These are phyloP conservation scores for Coffea canephora DNA, from an alignment of 257 asterid genomes.

Conservation along the genomic window DNA sequence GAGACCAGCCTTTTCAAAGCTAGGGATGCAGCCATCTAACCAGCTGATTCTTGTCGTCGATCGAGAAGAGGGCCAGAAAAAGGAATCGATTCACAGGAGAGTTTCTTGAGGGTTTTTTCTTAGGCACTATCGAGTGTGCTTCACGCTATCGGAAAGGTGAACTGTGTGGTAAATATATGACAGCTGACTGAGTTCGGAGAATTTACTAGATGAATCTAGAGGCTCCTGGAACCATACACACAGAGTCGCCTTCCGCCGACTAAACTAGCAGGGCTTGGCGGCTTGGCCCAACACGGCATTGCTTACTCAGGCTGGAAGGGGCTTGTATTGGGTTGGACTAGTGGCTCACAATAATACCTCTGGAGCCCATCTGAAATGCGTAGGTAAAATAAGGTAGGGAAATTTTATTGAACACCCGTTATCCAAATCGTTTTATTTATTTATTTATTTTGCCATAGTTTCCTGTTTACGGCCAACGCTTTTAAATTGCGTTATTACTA, in stretches of 20 bases:
- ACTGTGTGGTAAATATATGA: background rate
- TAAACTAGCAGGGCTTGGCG: background rate
- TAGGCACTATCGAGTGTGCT: background rate
- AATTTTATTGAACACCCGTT: too few species aligned
- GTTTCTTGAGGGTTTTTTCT: too few species aligned
- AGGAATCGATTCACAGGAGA: background rate
- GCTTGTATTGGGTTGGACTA: background rate
- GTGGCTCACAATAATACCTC: background rate
- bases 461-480: too few species aligned
- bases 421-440: too few species aligned
- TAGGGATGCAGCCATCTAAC: constrained; percentile 9
- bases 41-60: background rate
- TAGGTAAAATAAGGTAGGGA: too few species aligned
- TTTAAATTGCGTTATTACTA: too few species aligned
- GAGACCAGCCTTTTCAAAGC: constrained; percentile 16
- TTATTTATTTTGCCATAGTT: too few species aligned
- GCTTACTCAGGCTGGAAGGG: background rate
- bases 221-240: constrained; percentile 6
- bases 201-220: background rate
- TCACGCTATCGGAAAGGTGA: background rate
- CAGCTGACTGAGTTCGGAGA: background rate
- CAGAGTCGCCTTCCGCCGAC: background rate
- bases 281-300: background rate
- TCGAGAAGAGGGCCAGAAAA: background rate
- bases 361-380: background rate